Evolutionary conservation across 192 early-diverging fungal genomes (phyloP), one percentile per base, ranked within the genome.

Genomic region (Thamnidium elegans): DNA sequence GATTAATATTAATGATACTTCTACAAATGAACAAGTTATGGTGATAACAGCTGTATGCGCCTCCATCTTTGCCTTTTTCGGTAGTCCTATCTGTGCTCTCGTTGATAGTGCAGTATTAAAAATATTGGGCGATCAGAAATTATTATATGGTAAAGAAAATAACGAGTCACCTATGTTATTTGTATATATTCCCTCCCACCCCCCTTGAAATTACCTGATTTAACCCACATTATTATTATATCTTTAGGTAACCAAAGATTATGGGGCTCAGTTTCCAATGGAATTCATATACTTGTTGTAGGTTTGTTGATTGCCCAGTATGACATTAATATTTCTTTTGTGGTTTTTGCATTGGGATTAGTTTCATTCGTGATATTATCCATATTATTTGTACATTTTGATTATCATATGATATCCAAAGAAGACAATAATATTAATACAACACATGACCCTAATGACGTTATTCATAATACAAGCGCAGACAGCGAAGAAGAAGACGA

Each of bases 91-190:
- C 7, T 55, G 51, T 31, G 71, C 67, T 14, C 56, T 76, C 11
- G 67, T 76, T 11, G 75, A 76, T 34, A 72, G 70, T 58, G 75
- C 71, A 3, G 71, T 73, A 19, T 19, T 76, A 30, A 76, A 76
- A 17, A 76, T 76, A 63, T 34, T 76, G n/a, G 77, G 69, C 11
- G 61, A 68, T 14, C 63, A 78, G 13, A 78, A 71, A 55, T 42
- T 75, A 15, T 58, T 72, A 34, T 78, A 78, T 71, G 77, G 77
- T 78, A 64, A 63, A 31, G 19, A 34, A 56, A 30, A 39, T 36
- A 17, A n/a, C 26, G 26, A 26, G 26, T 26, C 26, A 26, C 26
- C 26, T 26, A 14, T 4, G 9, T 48, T 46, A 13, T 50, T 19
- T 19, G 17, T 19, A 21, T 9, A 50, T n/a, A n/a, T n/a, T n/a